phyloP scores from a whole-genome alignment of 306 rosid genomes.

The Astragalus membranaceus region DNA sequence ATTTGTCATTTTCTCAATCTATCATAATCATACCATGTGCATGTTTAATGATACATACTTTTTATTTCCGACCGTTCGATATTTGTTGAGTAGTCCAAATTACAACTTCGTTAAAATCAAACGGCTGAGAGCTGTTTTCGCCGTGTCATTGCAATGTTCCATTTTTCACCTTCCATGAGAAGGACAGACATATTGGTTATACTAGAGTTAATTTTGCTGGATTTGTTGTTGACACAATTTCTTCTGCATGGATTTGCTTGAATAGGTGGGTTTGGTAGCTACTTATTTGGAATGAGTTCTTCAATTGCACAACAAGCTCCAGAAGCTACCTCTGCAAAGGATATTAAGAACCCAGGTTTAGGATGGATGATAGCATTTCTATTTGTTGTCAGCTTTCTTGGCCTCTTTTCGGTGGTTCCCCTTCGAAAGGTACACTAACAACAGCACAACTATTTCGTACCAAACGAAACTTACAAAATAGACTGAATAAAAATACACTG shows the following conservation, averaged over 20 bases:
- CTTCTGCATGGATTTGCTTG: constrained; percentile 14
- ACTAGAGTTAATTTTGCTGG: too few relatives aligned
- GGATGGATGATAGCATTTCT: constrained; percentile 49
- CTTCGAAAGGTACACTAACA: constrained; percentile 37
- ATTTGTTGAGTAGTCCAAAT: too few relatives aligned
- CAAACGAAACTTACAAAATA: too few relatives aligned
- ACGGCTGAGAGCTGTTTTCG: too few relatives aligned
- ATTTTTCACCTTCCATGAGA: too few relatives aligned
- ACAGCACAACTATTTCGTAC: too few relatives aligned
- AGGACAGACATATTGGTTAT: too few relatives aligned
- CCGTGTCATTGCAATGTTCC: too few relatives aligned
- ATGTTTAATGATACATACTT: not conserved
- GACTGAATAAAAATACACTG: too few relatives aligned
- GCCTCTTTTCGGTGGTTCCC: constrained; percentile 47
- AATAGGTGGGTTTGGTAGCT: constrained; percentile 47
- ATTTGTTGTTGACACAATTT: not conserved
- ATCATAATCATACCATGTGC: not conserved
- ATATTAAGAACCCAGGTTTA: constrained; percentile 31
- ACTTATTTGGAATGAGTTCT: constrained; percentile 46
- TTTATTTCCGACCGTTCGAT: too few relatives aligned
- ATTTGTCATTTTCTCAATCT: not conserved
- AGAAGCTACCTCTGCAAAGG: not conserved
- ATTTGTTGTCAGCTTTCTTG: constrained; percentile 48
- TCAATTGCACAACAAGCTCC: constrained; percentile 35
- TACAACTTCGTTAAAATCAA: too few relatives aligned